These are phyloP conservation scores for Guadua angustifolia DNA, from an alignment of 176 grass and related monocot species.

Conservation along the genomic window DNA sequence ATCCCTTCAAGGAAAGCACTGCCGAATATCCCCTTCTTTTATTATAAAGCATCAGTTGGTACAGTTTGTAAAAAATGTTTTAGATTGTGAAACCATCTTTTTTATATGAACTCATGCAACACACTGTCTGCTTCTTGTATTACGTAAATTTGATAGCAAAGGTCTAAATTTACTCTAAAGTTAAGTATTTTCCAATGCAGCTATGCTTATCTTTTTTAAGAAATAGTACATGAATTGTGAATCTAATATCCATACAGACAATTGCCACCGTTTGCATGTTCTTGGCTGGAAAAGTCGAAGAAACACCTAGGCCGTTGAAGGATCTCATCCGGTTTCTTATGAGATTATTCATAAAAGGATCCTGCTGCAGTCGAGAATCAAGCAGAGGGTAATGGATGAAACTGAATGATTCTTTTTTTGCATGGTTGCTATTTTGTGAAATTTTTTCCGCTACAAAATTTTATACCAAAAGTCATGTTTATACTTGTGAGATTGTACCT, in stretches of 20 bases:
- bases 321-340: constrained; percentile 90
- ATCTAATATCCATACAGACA: constrained; percentile 61
- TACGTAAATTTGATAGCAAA: background rate
- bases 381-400: constrained; percentile 74
- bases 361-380: constrained; percentile 85
- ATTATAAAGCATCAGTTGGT: too few species aligned
- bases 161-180: background rate
- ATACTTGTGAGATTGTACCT: background rate
- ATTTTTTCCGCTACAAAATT: background rate
- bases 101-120: background rate
- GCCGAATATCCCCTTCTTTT: too few species aligned
- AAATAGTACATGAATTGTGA: constrained; percentile 15
- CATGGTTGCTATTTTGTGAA: constrained; percentile 13
- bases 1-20: too few species aligned
- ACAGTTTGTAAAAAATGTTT: too few species aligned
- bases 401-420: constrained; percentile 24
- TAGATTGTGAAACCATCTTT: too few species aligned
- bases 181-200: background rate
- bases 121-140: background rate
- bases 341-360: constrained; percentile 98
- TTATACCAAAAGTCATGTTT: background rate
- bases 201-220: constrained; percentile 24
- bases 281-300: constrained; percentile 98
- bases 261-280: constrained; percentile 99
- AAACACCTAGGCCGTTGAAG: constrained; percentile 91